Percentiles rank a stretch among this genome's conserved stretches.
phyloP scores from a whole-genome alignment of 2,329 filamentous ascomycete genomes.

The Colletotrichum magnum region DNA sequence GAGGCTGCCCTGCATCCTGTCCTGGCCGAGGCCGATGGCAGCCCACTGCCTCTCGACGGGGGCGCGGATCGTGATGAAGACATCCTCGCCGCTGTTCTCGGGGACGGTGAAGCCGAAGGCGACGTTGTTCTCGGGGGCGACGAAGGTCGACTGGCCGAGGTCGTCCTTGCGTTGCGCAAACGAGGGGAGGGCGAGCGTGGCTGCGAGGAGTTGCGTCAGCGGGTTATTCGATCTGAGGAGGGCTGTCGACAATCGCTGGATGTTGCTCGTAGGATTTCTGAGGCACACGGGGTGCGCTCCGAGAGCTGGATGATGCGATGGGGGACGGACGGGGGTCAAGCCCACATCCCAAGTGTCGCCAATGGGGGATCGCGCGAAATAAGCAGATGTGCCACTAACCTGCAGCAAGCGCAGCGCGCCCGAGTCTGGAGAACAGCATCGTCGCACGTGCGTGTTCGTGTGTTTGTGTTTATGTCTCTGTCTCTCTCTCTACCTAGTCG shows the following conservation, averaged over 20 bases:
- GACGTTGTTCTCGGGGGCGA: slow-evolving; percentile 58
- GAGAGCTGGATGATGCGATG: too few species aligned
- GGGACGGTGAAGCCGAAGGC: slow-evolving; percentile 67
- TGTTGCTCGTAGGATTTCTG: too few species aligned
- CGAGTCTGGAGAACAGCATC: slow-evolving; percentile 39
- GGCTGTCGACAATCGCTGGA: too few species aligned
- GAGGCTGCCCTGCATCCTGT: slow-evolving; percentile 66
- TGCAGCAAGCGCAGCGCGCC: slow-evolving; percentile 37
- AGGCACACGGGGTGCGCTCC: too few species aligned
- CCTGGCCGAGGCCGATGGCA: slow-evolving; percentile 67
- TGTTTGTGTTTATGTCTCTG: slow-evolving; percentile 2
- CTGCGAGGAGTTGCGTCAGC: slow-evolving; percentile 32
- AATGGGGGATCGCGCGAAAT: slow-evolving; percentile 6
- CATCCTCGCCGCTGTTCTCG: slow-evolving; percentile 59
- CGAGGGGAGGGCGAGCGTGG: slow-evolving; percentile 39
- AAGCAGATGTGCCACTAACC: slow-evolving; percentile 35
- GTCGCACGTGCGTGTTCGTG: slow-evolving; percentile 7
- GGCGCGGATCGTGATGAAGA: slow-evolving; percentile 69
- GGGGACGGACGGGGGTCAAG: not conserved
- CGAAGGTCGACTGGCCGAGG: slow-evolving; percentile 57
- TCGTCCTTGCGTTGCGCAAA: slow-evolving; percentile 47
- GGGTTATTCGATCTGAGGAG: not conserved
- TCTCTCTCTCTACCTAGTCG: not conserved
- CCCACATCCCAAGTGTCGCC: slow-evolving; percentile 5
- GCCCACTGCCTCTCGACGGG: slow-evolving; percentile 64